These are phyloP conservation scores for Tuctoria greenei DNA, from an alignment of 176 grass and related monocot species.

Conservation along the genomic window DNA sequence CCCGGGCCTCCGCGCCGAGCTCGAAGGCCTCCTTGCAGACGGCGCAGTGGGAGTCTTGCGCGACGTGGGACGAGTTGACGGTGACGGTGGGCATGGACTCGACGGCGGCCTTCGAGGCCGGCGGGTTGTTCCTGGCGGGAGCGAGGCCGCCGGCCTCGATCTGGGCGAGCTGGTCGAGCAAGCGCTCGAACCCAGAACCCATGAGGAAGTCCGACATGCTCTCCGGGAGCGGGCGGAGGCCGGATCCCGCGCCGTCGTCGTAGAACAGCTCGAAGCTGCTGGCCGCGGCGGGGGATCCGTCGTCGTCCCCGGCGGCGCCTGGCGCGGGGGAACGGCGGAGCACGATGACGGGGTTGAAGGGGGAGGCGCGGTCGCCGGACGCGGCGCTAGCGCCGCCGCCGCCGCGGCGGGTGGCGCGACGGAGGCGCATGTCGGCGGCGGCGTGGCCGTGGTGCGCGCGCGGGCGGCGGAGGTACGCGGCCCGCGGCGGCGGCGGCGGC, in stretches of 20 bases:
- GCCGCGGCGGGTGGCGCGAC: slow-evolving; percentile 40
- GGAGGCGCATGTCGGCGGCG: no score
- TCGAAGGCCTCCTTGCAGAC: slow-evolving; percentile 93
- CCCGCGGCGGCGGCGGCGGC: slow-evolving; percentile 21
- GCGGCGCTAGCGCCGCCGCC: background rate
- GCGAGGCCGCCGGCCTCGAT: slow-evolving; percentile 68
- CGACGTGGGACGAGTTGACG: slow-evolving; percentile 49
- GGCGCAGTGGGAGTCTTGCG: slow-evolving; percentile 68
- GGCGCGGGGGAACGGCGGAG: slow-evolving; percentile 52
- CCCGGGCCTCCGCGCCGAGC: slow-evolving; percentile 56
- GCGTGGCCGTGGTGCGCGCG: slow-evolving; percentile 42
- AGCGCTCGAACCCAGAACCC: slow-evolving; percentile 92
- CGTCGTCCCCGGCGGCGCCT: background rate
- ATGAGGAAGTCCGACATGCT: slow-evolving; percentile 95
- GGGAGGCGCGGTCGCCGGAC: slow-evolving; percentile 37
- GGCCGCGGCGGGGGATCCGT: background rate
- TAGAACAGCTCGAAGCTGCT: slow-evolving; percentile 93
- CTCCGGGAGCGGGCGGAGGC: slow-evolving; percentile 80
- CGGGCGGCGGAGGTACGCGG: slow-evolving; percentile 34
- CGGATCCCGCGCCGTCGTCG: slow-evolving; percentile 80
- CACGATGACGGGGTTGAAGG: slow-evolving; percentile 92
- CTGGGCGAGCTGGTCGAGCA: slow-evolving; percentile 82
- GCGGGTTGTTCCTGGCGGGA: slow-evolving; percentile 51
- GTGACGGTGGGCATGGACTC: slow-evolving; percentile 78
- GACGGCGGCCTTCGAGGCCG: slow-evolving; percentile 84